These are phyloP conservation scores for Amanita pseudoporphyria DNA, from an alignment of 768 basidiomycete genomes.

Conservation along the genomic window DNA sequence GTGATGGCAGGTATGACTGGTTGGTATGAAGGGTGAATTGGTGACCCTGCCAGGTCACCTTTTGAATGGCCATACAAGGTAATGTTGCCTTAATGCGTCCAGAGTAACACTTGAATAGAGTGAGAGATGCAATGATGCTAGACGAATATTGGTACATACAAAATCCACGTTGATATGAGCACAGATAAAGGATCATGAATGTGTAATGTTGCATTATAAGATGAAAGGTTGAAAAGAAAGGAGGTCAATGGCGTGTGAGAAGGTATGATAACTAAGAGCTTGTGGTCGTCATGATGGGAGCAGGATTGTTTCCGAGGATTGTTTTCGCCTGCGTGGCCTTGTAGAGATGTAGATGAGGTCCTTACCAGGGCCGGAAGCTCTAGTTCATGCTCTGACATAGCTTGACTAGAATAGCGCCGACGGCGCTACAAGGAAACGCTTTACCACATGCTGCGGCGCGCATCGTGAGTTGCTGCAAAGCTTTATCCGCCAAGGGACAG, in stretches of 20 bases:
- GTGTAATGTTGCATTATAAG: background rate
- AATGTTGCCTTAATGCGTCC: too few relatives aligned
- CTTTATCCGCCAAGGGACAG: too few relatives aligned
- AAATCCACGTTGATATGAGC: background rate
- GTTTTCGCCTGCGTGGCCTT: background rate
- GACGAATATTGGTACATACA: background rate
- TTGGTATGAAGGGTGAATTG: background rate
- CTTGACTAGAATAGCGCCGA: too few relatives aligned
- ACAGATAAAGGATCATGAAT: background rate
- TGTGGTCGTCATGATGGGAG: background rate
- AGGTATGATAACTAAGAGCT: background rate
- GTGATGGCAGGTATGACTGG: constrained; percentile 1
- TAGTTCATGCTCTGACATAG: too few relatives aligned
- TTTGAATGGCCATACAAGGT: background rate
- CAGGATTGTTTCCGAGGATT: background rate
- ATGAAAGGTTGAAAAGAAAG: background rate
- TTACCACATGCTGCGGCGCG: too few relatives aligned
- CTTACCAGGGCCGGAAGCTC: background rate
- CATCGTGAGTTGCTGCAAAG: too few relatives aligned
- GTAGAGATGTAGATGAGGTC: background rate
- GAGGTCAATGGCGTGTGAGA: background rate
- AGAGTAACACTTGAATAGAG: background rate
- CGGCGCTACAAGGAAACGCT: too few relatives aligned
- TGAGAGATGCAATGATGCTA: background rate
- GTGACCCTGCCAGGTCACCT: background rate